Conservation (phyloP, 495 filamentous ascomycete genomes). For the Hypoxylon rickii region DNA sequence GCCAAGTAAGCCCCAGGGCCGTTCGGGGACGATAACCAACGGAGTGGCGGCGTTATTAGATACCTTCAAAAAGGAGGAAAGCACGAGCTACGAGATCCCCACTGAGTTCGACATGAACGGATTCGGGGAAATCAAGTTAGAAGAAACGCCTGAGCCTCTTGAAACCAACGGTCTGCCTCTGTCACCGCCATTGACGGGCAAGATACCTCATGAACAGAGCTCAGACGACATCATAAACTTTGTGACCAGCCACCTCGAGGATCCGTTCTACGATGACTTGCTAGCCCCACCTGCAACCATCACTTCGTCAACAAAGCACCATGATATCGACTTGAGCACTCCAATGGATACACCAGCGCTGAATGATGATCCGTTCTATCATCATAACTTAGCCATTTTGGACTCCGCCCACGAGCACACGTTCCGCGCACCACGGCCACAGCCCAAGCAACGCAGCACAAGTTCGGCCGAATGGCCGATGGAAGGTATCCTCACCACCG, state of each 20-base stretch:
- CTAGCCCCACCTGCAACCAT: constrained; percentile 21
- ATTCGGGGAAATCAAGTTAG: constrained; percentile 22
- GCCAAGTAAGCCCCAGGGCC: constrained; percentile 20
- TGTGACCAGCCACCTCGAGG: constrained; percentile 42
- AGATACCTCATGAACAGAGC: constrained; percentile 33
- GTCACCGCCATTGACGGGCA: constrained; percentile 44
- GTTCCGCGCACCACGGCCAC: constrained; percentile 8
- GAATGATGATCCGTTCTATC: constrained; percentile 30
- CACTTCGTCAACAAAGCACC: constrained; percentile 9
- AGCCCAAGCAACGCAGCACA: constrained; percentile 25
- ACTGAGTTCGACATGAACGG: constrained; percentile 14
- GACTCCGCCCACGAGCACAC: constrained; percentile 6
- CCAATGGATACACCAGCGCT: constrained; percentile 38
- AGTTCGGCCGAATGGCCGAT: constrained; percentile 41
- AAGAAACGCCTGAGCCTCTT: constrained; percentile 17
- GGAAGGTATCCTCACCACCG: constrained; percentile 31
- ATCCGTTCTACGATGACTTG: constrained; percentile 42
- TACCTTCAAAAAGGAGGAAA: constrained; percentile 8
- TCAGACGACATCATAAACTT: constrained; percentile 23
- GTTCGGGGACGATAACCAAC: neutral
- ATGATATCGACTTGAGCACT: constrained; percentile 28
- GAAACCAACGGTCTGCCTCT: constrained; percentile 19
- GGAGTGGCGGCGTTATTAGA: constrained; percentile 9
- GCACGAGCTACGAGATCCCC: constrained; percentile 15
- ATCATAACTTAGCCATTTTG: constrained; percentile 11